Percentiles rank a stretch among this genome's conserved stretches.
phyloP scores from a whole-genome alignment of 2,329 filamentous ascomycete genomes.

The Aspergillus glaucus region DNA sequence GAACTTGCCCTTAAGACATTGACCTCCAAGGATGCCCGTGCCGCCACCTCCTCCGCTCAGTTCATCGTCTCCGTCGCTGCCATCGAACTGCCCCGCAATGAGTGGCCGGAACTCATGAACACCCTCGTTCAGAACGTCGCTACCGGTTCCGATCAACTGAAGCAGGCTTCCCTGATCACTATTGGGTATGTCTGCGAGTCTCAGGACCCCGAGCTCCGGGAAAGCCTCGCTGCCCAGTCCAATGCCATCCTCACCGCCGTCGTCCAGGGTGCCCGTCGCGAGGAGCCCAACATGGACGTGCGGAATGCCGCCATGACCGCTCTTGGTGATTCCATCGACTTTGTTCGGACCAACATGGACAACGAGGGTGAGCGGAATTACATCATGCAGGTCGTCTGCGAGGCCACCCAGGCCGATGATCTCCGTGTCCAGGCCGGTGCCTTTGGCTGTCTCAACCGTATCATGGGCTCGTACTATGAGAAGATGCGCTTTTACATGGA shows the following conservation, averaged over 20 bases:
- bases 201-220: conserved; percentile 78
- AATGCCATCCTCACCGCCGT: conserved; percentile 97
- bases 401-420: conserved; percentile 92
- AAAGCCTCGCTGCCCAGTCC: conserved; percentile 76
- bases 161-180: conserved; percentile 89
- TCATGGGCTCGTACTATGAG: conserved; percentile 98
- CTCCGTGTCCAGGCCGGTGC: conserved; percentile 88
- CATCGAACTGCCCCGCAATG: conserved; percentile 85
- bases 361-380: conserved; percentile 99
- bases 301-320: conserved; percentile 88
- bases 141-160: conserved; percentile 76
- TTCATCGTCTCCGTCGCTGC: conserved; percentile 91
- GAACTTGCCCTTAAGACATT: conserved; percentile 83
- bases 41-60: conserved; percentile 84
- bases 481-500: conserved; percentile 99
- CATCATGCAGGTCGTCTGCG: conserved; percentile 99
- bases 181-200: conserved; percentile 98
- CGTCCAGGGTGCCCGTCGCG: conserved; percentile 93
- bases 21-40: conserved; percentile 68
- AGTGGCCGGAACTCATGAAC: conserved; percentile 90
- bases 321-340: conserved; percentile 92
- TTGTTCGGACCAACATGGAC: conserved; percentile 97
- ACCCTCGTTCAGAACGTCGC: conserved; percentile 88
- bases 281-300: conserved; percentile 87
- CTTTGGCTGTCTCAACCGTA: conserved; percentile 95